Percentiles rank a stretch among this genome's conserved stretches.
Conservation (phyloP, 495 filamentous ascomycete species). For the Aspergillus coremiiformis region DNA sequence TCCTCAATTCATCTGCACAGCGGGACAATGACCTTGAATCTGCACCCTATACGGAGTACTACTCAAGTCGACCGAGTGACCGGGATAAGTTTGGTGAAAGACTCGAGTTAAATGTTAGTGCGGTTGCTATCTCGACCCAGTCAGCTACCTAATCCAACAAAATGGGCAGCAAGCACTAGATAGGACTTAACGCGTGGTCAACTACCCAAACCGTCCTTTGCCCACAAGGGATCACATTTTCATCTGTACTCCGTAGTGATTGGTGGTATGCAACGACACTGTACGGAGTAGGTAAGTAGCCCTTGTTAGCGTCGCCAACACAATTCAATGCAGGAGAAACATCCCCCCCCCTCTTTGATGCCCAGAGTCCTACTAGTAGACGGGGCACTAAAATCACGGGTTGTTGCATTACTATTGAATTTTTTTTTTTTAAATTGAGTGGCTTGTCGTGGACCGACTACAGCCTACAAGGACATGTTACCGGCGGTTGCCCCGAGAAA, state of each 20-base stretch:
- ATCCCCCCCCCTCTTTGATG: neutral
- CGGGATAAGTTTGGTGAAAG: too few relatives aligned
- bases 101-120: neutral
- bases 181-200: too few relatives aligned
- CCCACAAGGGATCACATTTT: neutral
- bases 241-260: neutral
- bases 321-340: neutral
- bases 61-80: too few relatives aligned
- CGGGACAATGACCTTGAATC: too few relatives aligned
- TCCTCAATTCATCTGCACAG: too few relatives aligned
- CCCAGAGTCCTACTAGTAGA: too few relatives aligned
- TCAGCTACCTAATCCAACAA: neutral
- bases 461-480: neutral
- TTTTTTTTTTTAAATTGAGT: neutral
- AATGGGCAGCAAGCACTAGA: neutral
- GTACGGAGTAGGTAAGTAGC: neutral
- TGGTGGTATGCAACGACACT: neutral
- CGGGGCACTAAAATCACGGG: neutral
- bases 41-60: neutral
- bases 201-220: neutral
- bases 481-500: conserved; percentile 41
- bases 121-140: neutral
- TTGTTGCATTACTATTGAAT: neutral
- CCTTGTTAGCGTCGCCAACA: neutral
- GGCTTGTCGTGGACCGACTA: neutral